These are phyloP conservation scores for Phytophthora syringae DNA, from an alignment of 352 stramenopile genomes.

Conservation along the genomic window DNA sequence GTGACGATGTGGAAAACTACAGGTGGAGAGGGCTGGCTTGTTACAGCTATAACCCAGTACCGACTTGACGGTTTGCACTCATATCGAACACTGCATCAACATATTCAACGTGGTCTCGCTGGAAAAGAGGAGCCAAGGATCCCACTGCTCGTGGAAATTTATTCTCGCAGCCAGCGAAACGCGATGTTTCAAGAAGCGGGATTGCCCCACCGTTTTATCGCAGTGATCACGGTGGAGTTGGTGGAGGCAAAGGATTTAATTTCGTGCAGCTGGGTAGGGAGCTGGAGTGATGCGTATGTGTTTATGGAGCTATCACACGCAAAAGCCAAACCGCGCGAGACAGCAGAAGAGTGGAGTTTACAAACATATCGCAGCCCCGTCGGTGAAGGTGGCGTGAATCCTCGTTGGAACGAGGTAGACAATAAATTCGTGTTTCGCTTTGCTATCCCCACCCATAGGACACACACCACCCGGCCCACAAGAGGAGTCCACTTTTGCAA, in stretches of 20 bases:
- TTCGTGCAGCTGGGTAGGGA: conserved; percentile 67
- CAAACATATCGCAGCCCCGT: conserved; percentile 76
- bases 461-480: conserved; percentile 36
- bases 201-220: conserved; percentile 78
- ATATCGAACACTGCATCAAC: conserved; percentile 46
- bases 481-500: conserved; percentile 25
- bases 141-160: conserved; percentile 68
- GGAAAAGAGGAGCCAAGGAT: conserved; percentile 49
- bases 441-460: conserved; percentile 72
- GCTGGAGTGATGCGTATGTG: conserved; percentile 80
- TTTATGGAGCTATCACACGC: conserved; percentile 68
- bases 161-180: conserved; percentile 79
- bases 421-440: conserved; percentile 81
- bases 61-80: conserved; percentile 74
- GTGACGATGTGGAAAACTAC: conserved; percentile 77
- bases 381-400: conserved; percentile 57
- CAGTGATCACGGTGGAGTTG: conserved; percentile 69
- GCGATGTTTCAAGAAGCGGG: conserved; percentile 80
- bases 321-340: conserved; percentile 38
- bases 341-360: conserved; percentile 73
- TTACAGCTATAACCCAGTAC: conserved; percentile 83
- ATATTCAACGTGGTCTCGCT: conserved; percentile 45
- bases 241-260: conserved; percentile 78
- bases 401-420: conserved; percentile 52
- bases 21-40: conserved; percentile 79